Evolutionary conservation across 2,329 filamentous ascomycete species (phyloP).

Genomic region (Mycosphaerella arachidis): DNA sequence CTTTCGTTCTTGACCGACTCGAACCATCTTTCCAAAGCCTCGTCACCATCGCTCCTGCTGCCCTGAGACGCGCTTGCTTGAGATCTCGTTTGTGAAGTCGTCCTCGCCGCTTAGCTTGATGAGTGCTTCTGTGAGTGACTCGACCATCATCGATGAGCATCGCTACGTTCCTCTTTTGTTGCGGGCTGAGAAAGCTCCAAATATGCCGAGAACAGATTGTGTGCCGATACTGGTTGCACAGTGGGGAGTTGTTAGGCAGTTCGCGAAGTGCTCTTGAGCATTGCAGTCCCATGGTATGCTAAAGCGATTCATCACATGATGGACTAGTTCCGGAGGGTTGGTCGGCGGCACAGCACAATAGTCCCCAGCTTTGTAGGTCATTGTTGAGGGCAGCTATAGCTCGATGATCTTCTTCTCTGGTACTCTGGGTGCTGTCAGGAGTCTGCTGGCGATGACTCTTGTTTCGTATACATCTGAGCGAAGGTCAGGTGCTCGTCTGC

Average conservation of each 20-base stretch:
- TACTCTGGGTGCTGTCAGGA: slow-evolving; percentile 49
- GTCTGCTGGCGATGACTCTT: slow-evolving; percentile 51
- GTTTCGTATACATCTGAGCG: slow-evolving; percentile 62
- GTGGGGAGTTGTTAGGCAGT: slow-evolving; percentile 65
- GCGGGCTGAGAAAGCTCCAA: slow-evolving; percentile 70
- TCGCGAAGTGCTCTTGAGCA: slow-evolving; percentile 38
- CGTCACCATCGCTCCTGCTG: slow-evolving; percentile 37
- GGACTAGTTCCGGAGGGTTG: slow-evolving; percentile 60
- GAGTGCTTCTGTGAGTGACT: slow-evolving; percentile 50
- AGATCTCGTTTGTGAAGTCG: slow-evolving; percentile 36
- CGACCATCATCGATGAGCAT: slow-evolving; percentile 47
- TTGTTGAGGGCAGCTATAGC: slow-evolving; percentile 40
- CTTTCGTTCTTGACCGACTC: slow-evolving; percentile 19
- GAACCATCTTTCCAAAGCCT: slow-evolving; percentile 26
- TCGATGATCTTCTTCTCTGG: slow-evolving; percentile 55
- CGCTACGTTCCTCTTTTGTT: slow-evolving; percentile 59
- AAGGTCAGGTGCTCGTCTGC: slow-evolving; percentile 53
- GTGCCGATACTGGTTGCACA: slow-evolving; percentile 56
- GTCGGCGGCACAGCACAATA: slow-evolving; percentile 64
- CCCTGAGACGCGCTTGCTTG: slow-evolving; percentile 28
- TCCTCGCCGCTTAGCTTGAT: slow-evolving; percentile 42
- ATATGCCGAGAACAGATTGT: slow-evolving; percentile 63
- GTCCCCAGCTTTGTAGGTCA: slow-evolving; percentile 67
- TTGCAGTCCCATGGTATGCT: slow-evolving; percentile 64
- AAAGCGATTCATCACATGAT: slow-evolving; percentile 61